Conservation (phyloP, 2,329 filamentous ascomycete genomes). For the Diaporthe aspalathi region DNA sequence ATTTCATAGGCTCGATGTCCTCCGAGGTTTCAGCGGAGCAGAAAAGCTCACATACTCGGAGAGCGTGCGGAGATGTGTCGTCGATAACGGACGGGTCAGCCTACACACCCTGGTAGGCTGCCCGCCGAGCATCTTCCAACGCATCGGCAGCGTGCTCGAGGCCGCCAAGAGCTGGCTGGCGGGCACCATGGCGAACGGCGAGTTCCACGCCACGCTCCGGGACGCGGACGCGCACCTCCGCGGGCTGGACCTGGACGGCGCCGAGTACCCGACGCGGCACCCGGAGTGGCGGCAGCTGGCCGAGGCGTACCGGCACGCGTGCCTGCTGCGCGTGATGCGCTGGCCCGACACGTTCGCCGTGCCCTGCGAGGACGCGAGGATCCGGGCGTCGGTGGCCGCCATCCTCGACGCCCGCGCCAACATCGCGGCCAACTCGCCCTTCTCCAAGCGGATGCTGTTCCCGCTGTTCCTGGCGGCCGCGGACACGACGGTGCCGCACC, state of each 20-base stretch:
- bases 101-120: slow-evolving; percentile 46
- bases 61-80: slow-evolving; percentile 43
- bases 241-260: slow-evolving; percentile 43
- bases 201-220: slow-evolving; percentile 40
- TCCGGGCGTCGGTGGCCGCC: slow-evolving; percentile 43
- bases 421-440: slow-evolving; percentile 42
- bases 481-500: slow-evolving; percentile 40
- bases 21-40: slow-evolving; percentile 47
- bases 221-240: slow-evolving; percentile 45
- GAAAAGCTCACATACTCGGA: slow-evolving; percentile 47
- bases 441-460: slow-evolving; percentile 46
- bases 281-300: slow-evolving; percentile 46
- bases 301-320: slow-evolving; percentile 47
- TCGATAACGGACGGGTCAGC: slow-evolving; percentile 42
- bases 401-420: slow-evolving; percentile 45
- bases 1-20: slow-evolving; percentile 45
- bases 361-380: slow-evolving; percentile 41
- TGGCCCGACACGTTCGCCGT: slow-evolving; percentile 45
- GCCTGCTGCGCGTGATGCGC: slow-evolving; percentile 45
- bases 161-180: slow-evolving; percentile 41
- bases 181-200: neutral
- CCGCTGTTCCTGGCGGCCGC: slow-evolving; percentile 46
- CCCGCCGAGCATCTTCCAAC: slow-evolving; percentile 43
- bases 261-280: slow-evolving; percentile 44
- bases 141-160: slow-evolving; percentile 44